These are phyloP conservation scores for Aspergillus costaricaensis DNA, from an alignment of 2,329 filamentous ascomycete genomes.

Conservation along the genomic window DNA sequence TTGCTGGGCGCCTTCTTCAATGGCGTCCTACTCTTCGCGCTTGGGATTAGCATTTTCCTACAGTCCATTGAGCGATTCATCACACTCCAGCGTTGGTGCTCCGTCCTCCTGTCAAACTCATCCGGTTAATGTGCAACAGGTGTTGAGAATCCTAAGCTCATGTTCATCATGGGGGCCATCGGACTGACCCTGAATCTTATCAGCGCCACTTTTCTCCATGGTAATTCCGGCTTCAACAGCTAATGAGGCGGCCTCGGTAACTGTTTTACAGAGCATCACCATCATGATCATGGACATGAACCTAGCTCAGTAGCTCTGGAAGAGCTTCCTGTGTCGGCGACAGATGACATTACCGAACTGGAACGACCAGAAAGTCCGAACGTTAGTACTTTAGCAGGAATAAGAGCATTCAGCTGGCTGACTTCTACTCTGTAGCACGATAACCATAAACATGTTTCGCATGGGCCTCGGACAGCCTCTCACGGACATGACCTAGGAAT, in stretches of 20 bases:
- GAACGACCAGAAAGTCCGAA: background rate
- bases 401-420: background rate
- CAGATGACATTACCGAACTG: background rate
- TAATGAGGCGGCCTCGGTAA: background rate
- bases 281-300: conserved; percentile 25
- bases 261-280: conserved; percentile 14
- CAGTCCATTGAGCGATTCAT: conserved; percentile 67
- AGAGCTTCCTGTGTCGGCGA: background rate
- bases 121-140: conserved; percentile 42
- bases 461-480: conserved; percentile 33
- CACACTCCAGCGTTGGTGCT: conserved; percentile 30
- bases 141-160: conserved; percentile 64
- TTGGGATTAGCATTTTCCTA: conserved; percentile 71
- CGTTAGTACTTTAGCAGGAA: background rate
- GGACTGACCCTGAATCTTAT: conserved; percentile 69
- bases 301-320: conserved; percentile 5
- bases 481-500: conserved; percentile 66
- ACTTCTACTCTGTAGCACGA: conserved; percentile 21
- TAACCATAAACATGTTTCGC: conserved; percentile 28
- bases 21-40: conserved; percentile 70
- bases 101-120: background rate
- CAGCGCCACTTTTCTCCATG: conserved; percentile 66
- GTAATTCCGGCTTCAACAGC: conserved; percentile 34
- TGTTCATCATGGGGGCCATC: conserved; percentile 69
- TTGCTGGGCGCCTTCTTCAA: conserved; percentile 79